phyloP scores from a whole-genome alignment of 2,329 filamentous ascomycete species.

The Fusarium annulatum region DNA sequence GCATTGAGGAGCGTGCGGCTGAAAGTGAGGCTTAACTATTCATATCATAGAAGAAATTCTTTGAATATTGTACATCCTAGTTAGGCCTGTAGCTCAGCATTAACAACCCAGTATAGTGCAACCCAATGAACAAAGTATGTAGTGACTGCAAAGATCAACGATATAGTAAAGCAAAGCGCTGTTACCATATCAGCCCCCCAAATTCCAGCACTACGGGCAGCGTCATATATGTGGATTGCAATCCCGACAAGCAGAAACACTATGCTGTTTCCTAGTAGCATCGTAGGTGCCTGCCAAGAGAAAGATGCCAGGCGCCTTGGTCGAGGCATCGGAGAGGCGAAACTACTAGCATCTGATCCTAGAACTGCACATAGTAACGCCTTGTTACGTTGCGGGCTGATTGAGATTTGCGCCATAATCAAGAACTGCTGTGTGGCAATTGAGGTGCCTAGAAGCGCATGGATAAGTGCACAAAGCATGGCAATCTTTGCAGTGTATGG shows the following conservation, averaged over 20 bases:
- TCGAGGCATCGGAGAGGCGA: not conserved
- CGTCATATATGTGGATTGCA: not conserved
- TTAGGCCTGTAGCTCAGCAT: not conserved
- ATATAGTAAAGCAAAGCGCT: not conserved
- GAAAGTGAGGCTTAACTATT: not conserved
- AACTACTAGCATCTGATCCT: not conserved
- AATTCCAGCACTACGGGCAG: not conserved
- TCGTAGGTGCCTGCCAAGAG: not conserved
- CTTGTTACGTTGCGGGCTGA: not conserved
- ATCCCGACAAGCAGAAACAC: not conserved
- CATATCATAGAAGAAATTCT: not conserved
- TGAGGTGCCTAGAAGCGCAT: not conserved
- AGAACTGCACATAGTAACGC: not conserved
- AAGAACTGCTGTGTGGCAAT: not conserved
- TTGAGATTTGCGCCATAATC: not conserved
- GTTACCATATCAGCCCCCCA: not conserved
- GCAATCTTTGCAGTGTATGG: not conserved
- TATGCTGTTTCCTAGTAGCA: not conserved
- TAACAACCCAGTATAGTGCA: not conserved
- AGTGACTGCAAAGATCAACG: not conserved
- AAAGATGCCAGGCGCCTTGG: not conserved
- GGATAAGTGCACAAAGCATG: not conserved
- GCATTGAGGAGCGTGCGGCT: not conserved
- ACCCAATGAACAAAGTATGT: not conserved
- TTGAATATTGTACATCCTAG: not conserved